Base-by-base conservation (phyloP, 2,329 filamentous ascomycete species). In the Eutypa lata region DNA sequence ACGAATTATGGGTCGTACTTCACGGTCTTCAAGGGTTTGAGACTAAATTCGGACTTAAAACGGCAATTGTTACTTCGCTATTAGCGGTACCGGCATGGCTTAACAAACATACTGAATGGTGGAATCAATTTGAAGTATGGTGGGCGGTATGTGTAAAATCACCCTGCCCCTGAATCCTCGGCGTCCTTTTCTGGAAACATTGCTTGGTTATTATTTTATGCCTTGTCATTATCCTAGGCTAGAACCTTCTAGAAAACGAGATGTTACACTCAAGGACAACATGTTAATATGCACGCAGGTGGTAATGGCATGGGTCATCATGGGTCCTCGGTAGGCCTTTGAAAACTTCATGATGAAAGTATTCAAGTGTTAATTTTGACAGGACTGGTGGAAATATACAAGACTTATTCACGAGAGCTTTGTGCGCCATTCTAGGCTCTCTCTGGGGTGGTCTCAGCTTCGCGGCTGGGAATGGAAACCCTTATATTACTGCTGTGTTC, bases 1-100 rank as follows among this genome's bases (percentile, higher is more conserved):
- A 78, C 59, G 72, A 64, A 48, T 58, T 77, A 3, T 84, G 81
- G 81, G 63, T 64, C 6, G 57, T 76, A 1, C 58, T 83, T 10
- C 78, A 82, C 55, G 72, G 76, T 7, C 57, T 83, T 1, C 81
- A 84, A 56, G 81, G 80, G 0, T 83, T 82, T 47, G 81, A 84
- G 58, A 78, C 76, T 45, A 73, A 76, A 43, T 84, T 82, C 59
- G 80, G 81, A 11, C 70, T 84, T 44, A 84, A 84, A 62, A 78
- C 81, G 10, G 76, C 75, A 19, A 60, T 81, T 7, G 71, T 80
- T 16, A 81, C 75, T 2, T 75, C 75, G 1, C 61, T 81, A 0
- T 66, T 84, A 4, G 75, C 81, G 0, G 65, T 83, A 19, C 81
- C 82, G 5, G 79, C 78, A 3, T 84, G 80, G 73, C 61, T 83